Base-by-base conservation (phyloP, 179 eudicot species). In the Drosera spatulata region DNA sequence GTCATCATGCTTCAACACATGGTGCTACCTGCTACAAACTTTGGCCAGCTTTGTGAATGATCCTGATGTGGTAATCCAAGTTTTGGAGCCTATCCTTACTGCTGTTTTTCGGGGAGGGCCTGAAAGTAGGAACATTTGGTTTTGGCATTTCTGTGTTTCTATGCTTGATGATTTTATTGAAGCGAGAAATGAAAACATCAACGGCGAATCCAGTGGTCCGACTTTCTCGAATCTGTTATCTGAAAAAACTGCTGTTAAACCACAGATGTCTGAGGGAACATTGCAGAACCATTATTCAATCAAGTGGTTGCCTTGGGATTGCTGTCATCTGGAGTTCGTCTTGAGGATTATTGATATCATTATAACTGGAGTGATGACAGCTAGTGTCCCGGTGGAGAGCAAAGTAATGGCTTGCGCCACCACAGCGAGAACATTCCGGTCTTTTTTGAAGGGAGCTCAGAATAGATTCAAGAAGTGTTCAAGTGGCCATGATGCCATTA, bases 1-100 rank as follows among this genome's bases (percentile, higher is more conserved):
- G 65, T 78, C 80, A 65, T 83, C 88, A 57, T 82, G 95, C 82
- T 64, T 88, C 62, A 85, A 74, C 61, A 80, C 95, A 6, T 91
- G 97, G 97, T 83, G 82, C 71, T 84, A 88, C 78, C 75, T 91
- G 55, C 83, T 88, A 39, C 85, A 88, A 69, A 91, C 82, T 75
- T 87, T 91, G 45, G 88, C 71, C 60, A 67, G 53, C 69, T 64
- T 51, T 37, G 85, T 84, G 56, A 82, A 77, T 71, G 77, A 75
- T 63, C 71, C 85, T 64, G 62, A 67, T 53, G 65, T 82, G 53
- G 54, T 80, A 33, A 75, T 68, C 67, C 50, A 54, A 54, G 90
- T 69, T 66, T 75, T 82, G 79, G 91, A 85, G 71, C 96, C 97
- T 49, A 70, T 91, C 63, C 56, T 85, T 33, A 79, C 78, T 42